These are phyloP conservation scores for Dryadomyces sulphureus DNA, from an alignment of 2,329 filamentous ascomycete genomes.

Conservation along the genomic window DNA sequence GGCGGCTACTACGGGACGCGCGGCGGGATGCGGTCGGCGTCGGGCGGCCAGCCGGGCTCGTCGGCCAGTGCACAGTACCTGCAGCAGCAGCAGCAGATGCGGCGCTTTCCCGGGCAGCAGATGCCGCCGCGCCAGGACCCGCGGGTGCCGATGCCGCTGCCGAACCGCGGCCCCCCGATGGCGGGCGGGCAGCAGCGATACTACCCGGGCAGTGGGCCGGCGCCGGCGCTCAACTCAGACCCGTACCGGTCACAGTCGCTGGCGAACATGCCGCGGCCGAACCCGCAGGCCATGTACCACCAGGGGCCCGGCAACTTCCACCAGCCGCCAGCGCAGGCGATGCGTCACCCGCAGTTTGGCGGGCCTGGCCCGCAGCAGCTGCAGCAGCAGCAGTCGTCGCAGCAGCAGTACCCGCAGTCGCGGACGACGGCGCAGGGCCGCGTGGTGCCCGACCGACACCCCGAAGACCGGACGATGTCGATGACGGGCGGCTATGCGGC, in stretches of 20 bases:
- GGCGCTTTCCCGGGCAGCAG: slow-evolving; percentile 26
- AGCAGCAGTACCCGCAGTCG: slow-evolving; percentile 28
- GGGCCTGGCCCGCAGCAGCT: too few relatives aligned
- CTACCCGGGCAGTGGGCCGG: slow-evolving; percentile 18
- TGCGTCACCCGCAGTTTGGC: slow-evolving; percentile 65
- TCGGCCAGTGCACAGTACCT: slow-evolving; percentile 30
- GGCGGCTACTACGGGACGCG: slow-evolving; percentile 34
- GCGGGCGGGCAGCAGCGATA: not conserved
- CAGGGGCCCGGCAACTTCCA: slow-evolving; percentile 47
- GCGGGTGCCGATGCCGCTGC: slow-evolving; percentile 36
- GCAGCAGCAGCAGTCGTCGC: not conserved
- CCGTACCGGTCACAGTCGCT: slow-evolving; percentile 87
- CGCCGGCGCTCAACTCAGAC: slow-evolving; percentile 67
- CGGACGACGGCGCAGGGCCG: slow-evolving; percentile 84
- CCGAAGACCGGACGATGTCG: slow-evolving; percentile 85
- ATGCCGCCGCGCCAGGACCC: slow-evolving; percentile 26
- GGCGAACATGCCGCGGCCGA: slow-evolving; percentile 50
- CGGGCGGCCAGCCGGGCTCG: slow-evolving; percentile 30
- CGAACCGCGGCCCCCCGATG: not conserved
- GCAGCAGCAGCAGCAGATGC: slow-evolving; percentile 31
- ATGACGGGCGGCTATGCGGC: slow-evolving; percentile 63
- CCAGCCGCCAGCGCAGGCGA: slow-evolving; percentile 54
- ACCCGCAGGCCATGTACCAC: slow-evolving; percentile 50
- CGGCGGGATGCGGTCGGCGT: slow-evolving; percentile 32
- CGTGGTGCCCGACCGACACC: slow-evolving; percentile 73